phyloP scores from a whole-genome alignment of 108 stramenopile genomes.

The Craspedostauros australis region DNA sequence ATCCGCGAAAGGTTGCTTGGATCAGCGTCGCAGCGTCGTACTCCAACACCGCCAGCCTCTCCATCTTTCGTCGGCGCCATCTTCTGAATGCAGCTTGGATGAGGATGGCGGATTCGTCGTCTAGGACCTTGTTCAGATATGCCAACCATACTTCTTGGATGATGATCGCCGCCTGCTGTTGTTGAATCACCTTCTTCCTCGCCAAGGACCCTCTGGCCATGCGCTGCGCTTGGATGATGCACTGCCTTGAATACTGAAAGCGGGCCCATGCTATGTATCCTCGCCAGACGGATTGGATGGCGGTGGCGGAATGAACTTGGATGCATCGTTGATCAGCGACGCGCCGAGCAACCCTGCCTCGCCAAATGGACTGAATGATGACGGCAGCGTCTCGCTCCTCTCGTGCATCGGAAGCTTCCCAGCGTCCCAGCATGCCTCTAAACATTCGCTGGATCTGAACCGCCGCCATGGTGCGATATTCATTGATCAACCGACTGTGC shows the following conservation, averaged over 20 bases:
- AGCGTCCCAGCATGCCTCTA: slow-evolving; percentile 10
- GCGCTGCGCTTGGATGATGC: slow-evolving; percentile 23
- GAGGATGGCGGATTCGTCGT: slow-evolving; percentile 10
- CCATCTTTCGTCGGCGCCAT: neutral
- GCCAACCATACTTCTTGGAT: slow-evolving; percentile 33
- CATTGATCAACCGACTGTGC: slow-evolving; percentile 11
- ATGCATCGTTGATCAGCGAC: neutral
- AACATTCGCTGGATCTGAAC: slow-evolving; percentile 35
- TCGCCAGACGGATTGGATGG: slow-evolving; percentile 34
- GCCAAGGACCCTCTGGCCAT: slow-evolving; percentile 14
- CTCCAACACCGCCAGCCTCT: neutral
- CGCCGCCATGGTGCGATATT: slow-evolving; percentile 5
- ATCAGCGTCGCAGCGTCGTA: slow-evolving; percentile 29
- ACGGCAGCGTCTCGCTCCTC: slow-evolving; percentile 9
- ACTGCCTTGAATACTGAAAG: slow-evolving; percentile 1
- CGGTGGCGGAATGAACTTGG: slow-evolving; percentile 13
- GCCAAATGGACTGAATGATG: slow-evolving; percentile 9
- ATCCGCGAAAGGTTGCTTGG: slow-evolving; percentile 31
- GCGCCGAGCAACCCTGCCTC: slow-evolving; percentile 6
- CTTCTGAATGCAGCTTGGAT: slow-evolving; percentile 23
- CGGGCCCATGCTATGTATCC: neutral
- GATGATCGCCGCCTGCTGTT: slow-evolving; percentile 9
- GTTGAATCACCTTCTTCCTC: neutral
- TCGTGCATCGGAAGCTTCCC: neutral
- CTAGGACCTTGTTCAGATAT: slow-evolving; percentile 8